Conservation (phyloP, 2,329 filamentous ascomycete species). For the Aspergillus pseudotamarii region DNA sequence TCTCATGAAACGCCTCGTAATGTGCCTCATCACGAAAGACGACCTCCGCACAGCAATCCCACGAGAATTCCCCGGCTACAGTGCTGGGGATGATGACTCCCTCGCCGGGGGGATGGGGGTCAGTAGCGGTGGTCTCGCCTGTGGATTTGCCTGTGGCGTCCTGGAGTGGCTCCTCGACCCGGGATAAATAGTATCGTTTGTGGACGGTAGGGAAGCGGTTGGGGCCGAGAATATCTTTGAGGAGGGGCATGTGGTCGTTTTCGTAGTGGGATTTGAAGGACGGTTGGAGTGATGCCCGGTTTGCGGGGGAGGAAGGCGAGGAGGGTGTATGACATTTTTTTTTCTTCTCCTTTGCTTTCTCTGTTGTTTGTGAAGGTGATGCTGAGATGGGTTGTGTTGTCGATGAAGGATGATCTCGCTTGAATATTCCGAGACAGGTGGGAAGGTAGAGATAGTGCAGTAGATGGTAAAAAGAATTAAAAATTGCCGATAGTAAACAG, state of each 20-base stretch:
- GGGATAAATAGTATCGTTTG: not conserved
- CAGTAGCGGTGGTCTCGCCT: no score
- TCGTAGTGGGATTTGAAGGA: not conserved
- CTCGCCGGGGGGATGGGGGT: not conserved
- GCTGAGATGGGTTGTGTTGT: no score
- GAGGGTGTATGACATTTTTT: not conserved
- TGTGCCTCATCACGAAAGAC: not conserved
- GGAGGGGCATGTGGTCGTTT: not conserved
- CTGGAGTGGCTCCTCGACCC: not conserved
- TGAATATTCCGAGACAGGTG: no score
- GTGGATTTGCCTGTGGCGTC: no score
- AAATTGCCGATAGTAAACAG: no score
- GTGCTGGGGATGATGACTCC: not conserved
- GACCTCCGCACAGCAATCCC: not conserved
- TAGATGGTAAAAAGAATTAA: no score
- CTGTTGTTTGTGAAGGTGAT: no score
- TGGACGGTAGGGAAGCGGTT: not conserved
- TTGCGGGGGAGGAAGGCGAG: not conserved
- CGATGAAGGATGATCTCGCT: no score
- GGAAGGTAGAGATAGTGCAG: no score
- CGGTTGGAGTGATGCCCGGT: not conserved
- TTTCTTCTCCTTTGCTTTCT: no score
- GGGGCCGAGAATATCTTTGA: not conserved
- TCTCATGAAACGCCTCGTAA: not conserved
- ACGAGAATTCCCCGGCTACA: not conserved